These are phyloP conservation scores for Neurospora africana DNA, from an alignment of 495 filamentous ascomycete species.

Conservation along the genomic window DNA sequence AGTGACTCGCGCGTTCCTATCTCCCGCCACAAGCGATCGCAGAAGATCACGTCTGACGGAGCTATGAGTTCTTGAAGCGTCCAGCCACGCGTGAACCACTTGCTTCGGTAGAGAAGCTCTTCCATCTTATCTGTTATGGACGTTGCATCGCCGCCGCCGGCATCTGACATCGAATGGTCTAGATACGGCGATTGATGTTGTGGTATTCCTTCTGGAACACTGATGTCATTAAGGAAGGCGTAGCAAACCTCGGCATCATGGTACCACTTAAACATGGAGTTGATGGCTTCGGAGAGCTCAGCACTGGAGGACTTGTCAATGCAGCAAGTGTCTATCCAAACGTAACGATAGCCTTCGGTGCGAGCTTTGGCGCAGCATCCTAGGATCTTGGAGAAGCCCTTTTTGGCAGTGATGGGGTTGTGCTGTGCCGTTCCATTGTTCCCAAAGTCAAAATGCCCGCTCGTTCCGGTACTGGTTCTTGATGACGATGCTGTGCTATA, in stretches of 20 bases:
- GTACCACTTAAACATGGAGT: conserved; percentile 20
- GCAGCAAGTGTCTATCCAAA: conserved; percentile 34
- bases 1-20: conserved; percentile 14
- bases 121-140: not conserved
- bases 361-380: conserved; percentile 1
- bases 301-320: conserved; percentile 26
- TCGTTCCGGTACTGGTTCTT: not conserved
- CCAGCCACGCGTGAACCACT: conserved; percentile 34
- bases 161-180: conserved; percentile 14
- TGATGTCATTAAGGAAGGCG: conserved; percentile 21
- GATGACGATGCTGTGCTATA: not conserved
- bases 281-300: conserved; percentile 21
- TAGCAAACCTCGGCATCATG: conserved; percentile 20
- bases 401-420: not conserved
- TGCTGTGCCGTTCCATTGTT: not conserved
- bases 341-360: conserved; percentile 15
- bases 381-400: conserved; percentile 10
- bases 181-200: not conserved
- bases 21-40: conserved; percentile 15
- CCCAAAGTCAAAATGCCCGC: not conserved
- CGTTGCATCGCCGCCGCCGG: not conserved
- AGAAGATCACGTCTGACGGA: conserved; percentile 22
- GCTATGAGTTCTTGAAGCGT: conserved; percentile 34
- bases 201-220: not conserved
- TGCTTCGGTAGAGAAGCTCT: not conserved